Evolutionary conservation across 2,329 filamentous ascomycete genomes (phyloP).

Genomic region (Ceratocystis ficicola): DNA sequence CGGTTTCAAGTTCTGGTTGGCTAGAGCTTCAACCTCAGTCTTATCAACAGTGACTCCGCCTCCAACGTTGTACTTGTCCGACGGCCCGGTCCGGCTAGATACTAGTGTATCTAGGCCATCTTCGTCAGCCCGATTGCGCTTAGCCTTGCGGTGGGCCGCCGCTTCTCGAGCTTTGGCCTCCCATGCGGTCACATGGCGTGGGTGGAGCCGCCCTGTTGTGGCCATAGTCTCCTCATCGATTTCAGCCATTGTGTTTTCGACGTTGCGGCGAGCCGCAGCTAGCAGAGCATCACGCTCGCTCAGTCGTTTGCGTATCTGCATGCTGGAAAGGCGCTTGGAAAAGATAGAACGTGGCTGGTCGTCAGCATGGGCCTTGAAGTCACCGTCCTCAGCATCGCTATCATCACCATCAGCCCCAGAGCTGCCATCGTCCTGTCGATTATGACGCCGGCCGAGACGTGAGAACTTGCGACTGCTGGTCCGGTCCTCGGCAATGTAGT

Average conservation of each 20-base stretch:
- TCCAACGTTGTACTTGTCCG: constrained; percentile 17
- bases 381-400: constrained; percentile 36
- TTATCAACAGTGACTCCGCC: constrained; percentile 16
- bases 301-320: constrained; percentile 62
- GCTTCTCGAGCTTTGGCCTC: constrained; percentile 61
- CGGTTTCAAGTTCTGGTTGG: constrained; percentile 30
- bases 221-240: constrained; percentile 54
- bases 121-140: constrained; percentile 27
- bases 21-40: constrained; percentile 13
- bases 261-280: constrained; percentile 71
- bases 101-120: neutral
- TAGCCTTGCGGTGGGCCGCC: constrained; percentile 44
- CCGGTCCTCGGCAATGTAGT: constrained; percentile 50
- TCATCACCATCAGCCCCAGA: constrained; percentile 38
- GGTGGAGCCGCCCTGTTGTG: constrained; percentile 55
- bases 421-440: neutral
- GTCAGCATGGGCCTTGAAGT: constrained; percentile 40
- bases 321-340: constrained; percentile 51
- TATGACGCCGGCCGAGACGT: constrained; percentile 25
- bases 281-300: constrained; percentile 64
- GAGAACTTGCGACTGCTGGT: constrained; percentile 35
- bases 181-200: constrained; percentile 61
- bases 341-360: constrained; percentile 58
- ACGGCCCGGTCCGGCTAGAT: neutral
- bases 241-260: constrained; percentile 61